These are phyloP conservation scores for Pezicula radicicola DNA, from an alignment of 2,329 filamentous ascomycete genomes.

Conservation along the genomic window DNA sequence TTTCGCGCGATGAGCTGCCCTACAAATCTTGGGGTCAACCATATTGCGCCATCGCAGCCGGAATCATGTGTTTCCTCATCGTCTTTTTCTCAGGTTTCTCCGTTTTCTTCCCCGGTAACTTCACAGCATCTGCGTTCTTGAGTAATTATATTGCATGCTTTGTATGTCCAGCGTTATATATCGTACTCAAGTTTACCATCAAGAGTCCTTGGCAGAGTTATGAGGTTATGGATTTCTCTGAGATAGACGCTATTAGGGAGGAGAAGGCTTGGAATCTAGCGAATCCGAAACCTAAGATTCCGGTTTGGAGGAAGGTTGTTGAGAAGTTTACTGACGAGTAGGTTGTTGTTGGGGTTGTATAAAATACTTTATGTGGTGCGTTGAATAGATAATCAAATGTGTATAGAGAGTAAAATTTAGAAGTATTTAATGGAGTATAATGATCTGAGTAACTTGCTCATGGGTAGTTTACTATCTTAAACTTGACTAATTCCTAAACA, in stretches of 20 bases:
- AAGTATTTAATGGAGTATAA: no score
- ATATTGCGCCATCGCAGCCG: conserved; percentile 29
- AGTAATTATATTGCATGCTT: conserved; percentile 1
- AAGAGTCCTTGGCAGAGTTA: background rate
- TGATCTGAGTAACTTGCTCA: no score
- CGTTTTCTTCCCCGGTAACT: conserved; percentile 47
- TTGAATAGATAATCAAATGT: no score
- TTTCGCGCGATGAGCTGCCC: conserved; percentile 52
- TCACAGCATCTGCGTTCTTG: conserved; percentile 1
- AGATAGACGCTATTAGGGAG: background rate
- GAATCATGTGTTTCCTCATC: conserved; percentile 55
- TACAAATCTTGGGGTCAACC: conserved; percentile 60
- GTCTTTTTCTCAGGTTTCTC: conserved; percentile 64
- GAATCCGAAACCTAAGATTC: background rate
- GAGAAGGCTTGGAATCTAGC: background rate
- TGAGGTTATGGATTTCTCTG: background rate
- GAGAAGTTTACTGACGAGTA: conserved; percentile 1
- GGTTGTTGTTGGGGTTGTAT: background rate
- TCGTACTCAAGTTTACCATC: background rate
- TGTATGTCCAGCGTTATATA: background rate
- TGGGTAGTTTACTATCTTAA: no score
- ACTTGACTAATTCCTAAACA: no score
- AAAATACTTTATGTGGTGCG: no score
- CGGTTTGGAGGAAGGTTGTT: background rate
- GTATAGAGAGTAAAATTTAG: no score